Percentiles rank a stretch among this genome's conserved stretches.
Conservation (phyloP, 2,329 filamentous ascomycete species). For the Colletotrichum sp. region DNA sequence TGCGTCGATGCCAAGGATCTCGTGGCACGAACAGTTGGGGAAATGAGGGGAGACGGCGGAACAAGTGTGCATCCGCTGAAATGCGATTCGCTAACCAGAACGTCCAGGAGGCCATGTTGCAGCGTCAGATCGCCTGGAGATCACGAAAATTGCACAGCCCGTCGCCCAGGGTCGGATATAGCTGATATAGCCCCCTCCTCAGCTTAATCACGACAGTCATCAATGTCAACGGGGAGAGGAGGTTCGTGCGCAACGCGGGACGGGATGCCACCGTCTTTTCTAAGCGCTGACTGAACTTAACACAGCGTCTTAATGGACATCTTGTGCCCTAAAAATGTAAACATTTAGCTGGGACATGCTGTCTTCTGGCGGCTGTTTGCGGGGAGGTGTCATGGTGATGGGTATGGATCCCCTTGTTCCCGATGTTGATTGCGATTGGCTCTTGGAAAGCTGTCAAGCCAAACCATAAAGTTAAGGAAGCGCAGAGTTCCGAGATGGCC, state of each 20-base stretch:
- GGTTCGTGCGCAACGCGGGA: not conserved
- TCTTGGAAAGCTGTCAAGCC: not conserved
- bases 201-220: not conserved
- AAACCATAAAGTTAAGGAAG: not conserved
- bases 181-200: not conserved
- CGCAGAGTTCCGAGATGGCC: not conserved
- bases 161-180: not conserved
- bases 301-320: not conserved
- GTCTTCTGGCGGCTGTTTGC: not conserved
- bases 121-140: slow-evolving; percentile 6
- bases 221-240: not conserved
- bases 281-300: not conserved
- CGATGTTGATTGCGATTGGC: not conserved
- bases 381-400: not conserved
- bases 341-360: not conserved
- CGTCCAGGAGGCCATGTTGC: not conserved
- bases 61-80: not conserved
- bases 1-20: not conserved
- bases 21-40: slow-evolving; percentile 14
- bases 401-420: not conserved
- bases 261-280: not conserved
- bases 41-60: not conserved
- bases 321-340: not conserved
- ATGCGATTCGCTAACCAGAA: slow-evolving; percentile 13
- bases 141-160: slow-evolving; percentile 5